phyloP scores from a whole-genome alignment of 345 rosid genomes.

The Crucihimalaya himalaica region DNA sequence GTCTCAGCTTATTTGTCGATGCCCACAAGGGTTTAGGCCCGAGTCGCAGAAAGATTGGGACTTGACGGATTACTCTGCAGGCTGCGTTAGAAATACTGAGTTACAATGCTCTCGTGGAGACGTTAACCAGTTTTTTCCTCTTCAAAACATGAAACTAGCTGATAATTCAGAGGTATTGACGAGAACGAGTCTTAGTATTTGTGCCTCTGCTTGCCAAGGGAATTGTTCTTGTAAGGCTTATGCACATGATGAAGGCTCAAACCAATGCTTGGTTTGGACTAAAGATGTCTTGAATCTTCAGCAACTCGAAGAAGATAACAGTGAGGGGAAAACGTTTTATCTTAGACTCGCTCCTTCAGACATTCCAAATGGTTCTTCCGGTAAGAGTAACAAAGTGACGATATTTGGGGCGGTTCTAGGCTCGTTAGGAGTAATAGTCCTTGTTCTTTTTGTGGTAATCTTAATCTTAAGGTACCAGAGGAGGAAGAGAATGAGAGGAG shows the following conservation, averaged over 20 bases:
- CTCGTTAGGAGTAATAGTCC: conserved; percentile 30
- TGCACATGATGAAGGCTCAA: conserved; percentile 40
- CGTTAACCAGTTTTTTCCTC: conserved; percentile 36
- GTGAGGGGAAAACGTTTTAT: conserved; percentile 43
- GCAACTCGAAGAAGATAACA: conserved; percentile 41
- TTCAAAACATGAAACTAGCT: conserved; percentile 34
- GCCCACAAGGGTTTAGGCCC: conserved; percentile 56
- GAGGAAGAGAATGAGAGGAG: conserved; percentile 28
- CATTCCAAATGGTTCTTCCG: conserved; percentile 36
- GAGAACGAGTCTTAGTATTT: conserved; percentile 38
- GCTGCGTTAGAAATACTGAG: conserved; percentile 53
- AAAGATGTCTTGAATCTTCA: conserved; percentile 51
- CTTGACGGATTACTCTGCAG: conserved; percentile 56
- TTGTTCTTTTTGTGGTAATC: conserved; percentile 38
- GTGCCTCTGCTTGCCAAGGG: conserved; percentile 49
- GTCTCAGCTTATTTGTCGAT: conserved; percentile 50
- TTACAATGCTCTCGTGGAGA: conserved; percentile 51
- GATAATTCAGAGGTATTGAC: conserved; percentile 8
- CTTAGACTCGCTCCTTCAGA: conserved; percentile 75
- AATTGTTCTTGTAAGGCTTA: conserved; percentile 76
- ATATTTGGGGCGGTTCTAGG: conserved; percentile 50
- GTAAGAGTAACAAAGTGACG: conserved; percentile 39
- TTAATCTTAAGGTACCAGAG: conserved; percentile 43
- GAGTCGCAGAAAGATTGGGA: conserved; percentile 47
- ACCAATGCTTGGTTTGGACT: conserved; percentile 56